Base-by-base conservation (phyloP, 163 green algal species). In the Scenedesmus sp. region DNA sequence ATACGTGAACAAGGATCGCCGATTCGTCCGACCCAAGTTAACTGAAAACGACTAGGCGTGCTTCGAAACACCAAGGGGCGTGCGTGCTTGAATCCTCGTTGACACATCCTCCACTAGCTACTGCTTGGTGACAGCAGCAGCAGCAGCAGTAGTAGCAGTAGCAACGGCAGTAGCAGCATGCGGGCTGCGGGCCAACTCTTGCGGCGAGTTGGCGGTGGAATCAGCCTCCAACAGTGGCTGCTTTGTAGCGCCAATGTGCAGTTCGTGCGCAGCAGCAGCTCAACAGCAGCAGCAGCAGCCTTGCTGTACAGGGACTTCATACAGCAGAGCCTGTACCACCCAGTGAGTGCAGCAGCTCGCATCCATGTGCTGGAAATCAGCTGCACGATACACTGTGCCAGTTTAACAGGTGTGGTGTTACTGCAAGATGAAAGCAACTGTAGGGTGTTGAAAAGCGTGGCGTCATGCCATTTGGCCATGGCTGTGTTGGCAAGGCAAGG, bases 251-350 rank as follows among this genome's bases (percentile, higher is more conserved):
- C 4, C 70, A 79, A 79, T 79, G 23, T 46, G 70, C 70, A 52
- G 70, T 13, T 52, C 23, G 64, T 55, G 54, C 9, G 54, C 18
- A 60, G 0, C n/a, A 88, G 83, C 59, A 88, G 59, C 8, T n/a
- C 46, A 60, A n/a, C 84, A 60, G 60, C 83, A 77, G 83, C 81
- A 62, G 56, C 7, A 56, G 64, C 59, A 82, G 85, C 85, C 9
- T 20, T 96, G 84, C 91, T 97, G 86, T 83, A 97, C n/a, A 89
- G 96, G 0, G 95, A 98, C 81, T 98, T 97, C 87, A 96, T 98
- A 12, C 94, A 96, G 9, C 92, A 96, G 62, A 96, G 93, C 12
- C 91, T 98, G 56, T 98, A 98, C 87, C 88, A 97, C 81, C 94
- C 94, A 2, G 88, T 95, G 82, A 84, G 23, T 73, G 91, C 15